Conservation (phyloP, 2,329 filamentous ascomycete genomes). For the Aspergillus terreus region DNA sequence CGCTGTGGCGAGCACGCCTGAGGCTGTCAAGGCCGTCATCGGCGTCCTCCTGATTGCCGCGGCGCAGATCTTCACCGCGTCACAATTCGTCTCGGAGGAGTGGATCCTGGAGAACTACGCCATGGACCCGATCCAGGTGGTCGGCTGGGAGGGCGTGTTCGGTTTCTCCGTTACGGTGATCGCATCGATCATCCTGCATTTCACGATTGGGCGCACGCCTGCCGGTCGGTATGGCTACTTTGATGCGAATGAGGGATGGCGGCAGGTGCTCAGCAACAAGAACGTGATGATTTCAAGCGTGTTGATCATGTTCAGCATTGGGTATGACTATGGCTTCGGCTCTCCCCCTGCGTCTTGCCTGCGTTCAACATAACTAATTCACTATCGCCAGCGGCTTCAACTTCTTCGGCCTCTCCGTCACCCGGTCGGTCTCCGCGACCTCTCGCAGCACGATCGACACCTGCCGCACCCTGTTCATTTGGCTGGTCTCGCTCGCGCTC, state of each 20-base stretch:
- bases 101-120: slow-evolving; percentile 77
- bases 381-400: slow-evolving; percentile 74
- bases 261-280: slow-evolving; percentile 70
- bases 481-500: slow-evolving; percentile 87
- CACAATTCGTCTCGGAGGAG: slow-evolving; percentile 94
- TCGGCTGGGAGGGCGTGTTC: slow-evolving; percentile 95
- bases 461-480: slow-evolving; percentile 91
- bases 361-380: not conserved
- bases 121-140: slow-evolving; percentile 83
- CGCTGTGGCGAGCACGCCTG: slow-evolving; percentile 45
- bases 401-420: slow-evolving; percentile 95
- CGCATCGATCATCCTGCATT: slow-evolving; percentile 76
- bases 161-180: slow-evolving; percentile 76
- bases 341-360: slow-evolving; percentile 3
- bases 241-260: slow-evolving; percentile 81
- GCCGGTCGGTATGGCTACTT: slow-evolving; percentile 79
- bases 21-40: slow-evolving; percentile 67
- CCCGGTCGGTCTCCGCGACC: slow-evolving; percentile 82
- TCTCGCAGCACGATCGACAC: slow-evolving; percentile 96
- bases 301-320: slow-evolving; percentile 96
- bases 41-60: slow-evolving; percentile 88
- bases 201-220: slow-evolving; percentile 69
- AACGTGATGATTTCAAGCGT: slow-evolving; percentile 73
- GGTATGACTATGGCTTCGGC: slow-evolving; percentile 54
- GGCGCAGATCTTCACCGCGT: slow-evolving; percentile 94